Conservation (phyloP, 495 filamentous ascomycete species). For the Articulospora tetracladia region DNA sequence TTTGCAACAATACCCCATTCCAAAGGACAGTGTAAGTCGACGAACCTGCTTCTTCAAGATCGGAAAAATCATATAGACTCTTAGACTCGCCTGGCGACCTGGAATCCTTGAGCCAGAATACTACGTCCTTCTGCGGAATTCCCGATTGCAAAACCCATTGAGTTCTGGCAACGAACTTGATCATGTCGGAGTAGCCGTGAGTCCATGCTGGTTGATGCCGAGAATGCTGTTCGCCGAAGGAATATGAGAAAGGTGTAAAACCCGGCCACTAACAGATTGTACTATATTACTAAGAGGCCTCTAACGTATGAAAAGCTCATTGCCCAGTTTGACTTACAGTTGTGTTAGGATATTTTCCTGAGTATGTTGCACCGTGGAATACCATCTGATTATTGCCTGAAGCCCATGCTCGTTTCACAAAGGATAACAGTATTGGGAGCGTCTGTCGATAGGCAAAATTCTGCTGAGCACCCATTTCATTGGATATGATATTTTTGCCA, state of each 20-base stretch:
- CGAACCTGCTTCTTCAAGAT: too few species aligned
- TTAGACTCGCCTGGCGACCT: constrained; percentile 11
- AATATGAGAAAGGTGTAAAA: constrained; percentile 40
- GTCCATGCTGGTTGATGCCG: constrained; percentile 41
- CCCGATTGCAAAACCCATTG: constrained; percentile 37
- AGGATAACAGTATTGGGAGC: constrained; percentile 26
- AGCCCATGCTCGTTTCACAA: constrained; percentile 30
- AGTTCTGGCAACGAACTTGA: constrained; percentile 38
- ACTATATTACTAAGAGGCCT: too few species aligned
- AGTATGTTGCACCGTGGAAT: constrained; percentile 42
- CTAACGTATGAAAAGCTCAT: too few species aligned
- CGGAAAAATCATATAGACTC: too few species aligned
- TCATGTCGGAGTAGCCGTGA: constrained; percentile 31
- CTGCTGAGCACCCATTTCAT: constrained; percentile 33
- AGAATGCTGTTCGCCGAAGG: constrained; percentile 40
- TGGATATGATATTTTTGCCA: constrained; percentile 36
- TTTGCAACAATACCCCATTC: too few species aligned
- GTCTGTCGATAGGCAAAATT: constrained; percentile 29
- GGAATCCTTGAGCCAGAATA: constrained; percentile 31
- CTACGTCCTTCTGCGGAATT: constrained; percentile 39
- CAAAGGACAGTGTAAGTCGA: too few species aligned
- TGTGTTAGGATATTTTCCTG: constrained; percentile 23
- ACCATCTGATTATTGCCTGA: constrained; percentile 43
- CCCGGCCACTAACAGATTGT: too few species aligned
- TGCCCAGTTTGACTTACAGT: too few species aligned